These are phyloP conservation scores for Trichoderma virens DNA, from an alignment of 495 filamentous ascomycete genomes.

Conservation along the genomic window DNA sequence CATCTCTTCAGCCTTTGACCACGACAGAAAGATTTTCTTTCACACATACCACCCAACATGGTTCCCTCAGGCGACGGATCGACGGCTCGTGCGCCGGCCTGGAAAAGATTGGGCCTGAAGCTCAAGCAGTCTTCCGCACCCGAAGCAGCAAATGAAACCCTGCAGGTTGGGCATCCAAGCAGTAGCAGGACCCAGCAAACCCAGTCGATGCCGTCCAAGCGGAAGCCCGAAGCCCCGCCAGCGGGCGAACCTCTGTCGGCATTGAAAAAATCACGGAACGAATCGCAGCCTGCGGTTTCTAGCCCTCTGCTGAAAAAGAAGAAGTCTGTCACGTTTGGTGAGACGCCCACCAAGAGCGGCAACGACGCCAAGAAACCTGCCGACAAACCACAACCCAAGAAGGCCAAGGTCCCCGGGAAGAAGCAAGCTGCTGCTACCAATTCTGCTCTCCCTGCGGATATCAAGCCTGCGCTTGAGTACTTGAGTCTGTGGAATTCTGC, in stretches of 20 bases:
- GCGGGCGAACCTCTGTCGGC: constrained; percentile 1
- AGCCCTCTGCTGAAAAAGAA: constrained; percentile 24
- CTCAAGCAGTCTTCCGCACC: constrained; percentile 44
- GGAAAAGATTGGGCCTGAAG: constrained; percentile 71
- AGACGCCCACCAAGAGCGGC: constrained; percentile 54
- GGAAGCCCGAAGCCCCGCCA: constrained; percentile 18
- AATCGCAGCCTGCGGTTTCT: constrained; percentile 3
- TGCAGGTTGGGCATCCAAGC: constrained; percentile 11
- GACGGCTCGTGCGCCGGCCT: constrained; percentile 52
- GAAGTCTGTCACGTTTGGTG: constrained; percentile 74
- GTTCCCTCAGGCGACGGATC: background rate
- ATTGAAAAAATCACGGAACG: constrained; percentile 22
- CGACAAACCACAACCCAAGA: constrained; percentile 27
- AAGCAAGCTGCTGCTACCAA: constrained; percentile 14
- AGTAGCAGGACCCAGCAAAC: constrained; percentile 4
- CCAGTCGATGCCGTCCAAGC: constrained; percentile 25
- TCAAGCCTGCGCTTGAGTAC: constrained; percentile 63
- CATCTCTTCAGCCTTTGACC: constrained; percentile 4
- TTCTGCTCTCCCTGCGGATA: constrained; percentile 28
- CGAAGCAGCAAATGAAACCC: constrained; percentile 13
- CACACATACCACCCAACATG: constrained; percentile 25
- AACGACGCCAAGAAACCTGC: constrained; percentile 23
- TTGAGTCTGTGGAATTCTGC: constrained; percentile 60
- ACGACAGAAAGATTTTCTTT: constrained; percentile 25
- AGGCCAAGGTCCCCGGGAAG: constrained; percentile 22